These are phyloP conservation scores for Microcos paniculata DNA, from an alignment of 345 rosid species.

Conservation along the genomic window DNA sequence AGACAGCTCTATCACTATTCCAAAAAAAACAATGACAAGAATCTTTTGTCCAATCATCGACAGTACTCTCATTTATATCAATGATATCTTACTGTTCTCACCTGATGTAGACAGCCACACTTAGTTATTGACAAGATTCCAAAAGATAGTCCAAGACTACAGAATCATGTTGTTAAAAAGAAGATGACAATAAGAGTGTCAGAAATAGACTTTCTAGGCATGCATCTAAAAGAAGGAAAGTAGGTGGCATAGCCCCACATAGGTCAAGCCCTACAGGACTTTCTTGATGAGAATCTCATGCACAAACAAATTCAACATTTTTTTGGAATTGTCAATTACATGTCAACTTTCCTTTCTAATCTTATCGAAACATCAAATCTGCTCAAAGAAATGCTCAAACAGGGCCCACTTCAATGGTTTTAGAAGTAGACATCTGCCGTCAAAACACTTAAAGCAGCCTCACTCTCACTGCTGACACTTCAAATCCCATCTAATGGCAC, in stretches of 20 bases:
- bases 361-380: too few species aligned
- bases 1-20: neutral
- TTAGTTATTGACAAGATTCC: neutral
- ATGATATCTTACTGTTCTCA: too few species aligned
- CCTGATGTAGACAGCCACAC: neutral
- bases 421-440: too few species aligned
- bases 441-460: too few species aligned
- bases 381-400: too few species aligned
- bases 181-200: neutral
- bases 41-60: neutral
- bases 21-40: neutral
- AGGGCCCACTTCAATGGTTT: too few species aligned
- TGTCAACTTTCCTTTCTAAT: too few species aligned
- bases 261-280: neutral
- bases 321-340: too few species aligned
- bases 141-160: neutral
- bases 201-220: neutral
- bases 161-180: neutral
- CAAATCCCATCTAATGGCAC: too few species aligned
- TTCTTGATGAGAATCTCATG: too few species aligned
- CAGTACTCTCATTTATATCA: neutral
- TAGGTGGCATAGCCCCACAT: neutral
- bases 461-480: too few species aligned
- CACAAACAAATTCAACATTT: too few species aligned
- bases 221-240: neutral